These are phyloP conservation scores for Cichorium intybus DNA, from an alignment of 140 eudicot genomes.

Conservation along the genomic window DNA sequence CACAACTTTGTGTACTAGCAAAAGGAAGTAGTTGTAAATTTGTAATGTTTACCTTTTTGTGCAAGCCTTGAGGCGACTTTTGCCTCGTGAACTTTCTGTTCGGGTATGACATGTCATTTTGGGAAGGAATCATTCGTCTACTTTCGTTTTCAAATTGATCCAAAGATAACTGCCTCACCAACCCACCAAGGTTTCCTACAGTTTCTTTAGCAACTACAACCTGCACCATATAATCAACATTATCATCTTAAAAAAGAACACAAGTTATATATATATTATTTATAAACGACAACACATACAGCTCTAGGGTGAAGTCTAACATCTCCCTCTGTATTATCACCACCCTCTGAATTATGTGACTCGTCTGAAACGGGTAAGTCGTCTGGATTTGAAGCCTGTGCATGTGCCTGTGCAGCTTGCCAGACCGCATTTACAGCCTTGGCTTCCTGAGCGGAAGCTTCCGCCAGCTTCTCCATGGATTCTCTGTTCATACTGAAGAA, in stretches of 20 bases:
- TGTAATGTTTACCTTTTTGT: constrained; percentile 57
- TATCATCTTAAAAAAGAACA: constrained; percentile 5
- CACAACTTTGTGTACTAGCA: too few species aligned
- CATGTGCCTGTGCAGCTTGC: constrained; percentile 82
- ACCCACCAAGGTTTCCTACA: constrained; percentile 88
- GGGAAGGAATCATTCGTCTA: constrained; percentile 72
- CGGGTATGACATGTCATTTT: constrained; percentile 55
- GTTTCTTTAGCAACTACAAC: constrained; percentile 92
- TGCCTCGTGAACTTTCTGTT: constrained; percentile 67
- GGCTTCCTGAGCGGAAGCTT: constrained; percentile 92
- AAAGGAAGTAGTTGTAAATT: not conserved
- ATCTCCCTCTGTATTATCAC: constrained; percentile 56
- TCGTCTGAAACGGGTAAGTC: constrained; percentile 50
- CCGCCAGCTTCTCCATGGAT: constrained; percentile 70
- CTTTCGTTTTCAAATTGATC: constrained; percentile 97
- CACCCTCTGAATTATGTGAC: constrained; percentile 56
- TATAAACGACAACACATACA: constrained; percentile 67
- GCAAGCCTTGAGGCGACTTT: constrained; percentile 87
- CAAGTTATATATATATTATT: too few species aligned
- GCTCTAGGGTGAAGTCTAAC: constrained; percentile 96
- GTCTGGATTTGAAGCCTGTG: constrained; percentile 49
- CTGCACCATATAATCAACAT: constrained; percentile 39
- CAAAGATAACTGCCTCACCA: constrained; percentile 79
- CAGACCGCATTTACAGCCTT: constrained; percentile 83
- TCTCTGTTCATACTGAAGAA: constrained; percentile 53